phyloP scores from a whole-genome alignment of 2,329 filamentous ascomycete species.

The Corinectria fuckeliana region DNA sequence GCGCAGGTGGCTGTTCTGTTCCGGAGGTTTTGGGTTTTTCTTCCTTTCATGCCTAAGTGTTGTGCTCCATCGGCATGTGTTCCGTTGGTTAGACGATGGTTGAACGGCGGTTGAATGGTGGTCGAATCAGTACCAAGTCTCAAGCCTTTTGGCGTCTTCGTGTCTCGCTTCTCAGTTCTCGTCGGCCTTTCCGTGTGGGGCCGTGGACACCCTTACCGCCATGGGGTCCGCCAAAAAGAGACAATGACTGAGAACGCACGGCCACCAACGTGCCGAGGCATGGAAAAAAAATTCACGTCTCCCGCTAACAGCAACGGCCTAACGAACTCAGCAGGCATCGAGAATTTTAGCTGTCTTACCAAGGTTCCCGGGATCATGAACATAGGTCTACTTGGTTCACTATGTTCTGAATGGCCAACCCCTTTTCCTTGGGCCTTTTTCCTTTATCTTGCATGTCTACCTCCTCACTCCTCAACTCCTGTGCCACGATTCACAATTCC shows the following conservation, averaged over 20 bases:
- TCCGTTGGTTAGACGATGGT: not conserved
- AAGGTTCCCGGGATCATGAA: not conserved
- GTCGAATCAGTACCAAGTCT: not conserved
- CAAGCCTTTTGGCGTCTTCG: not conserved
- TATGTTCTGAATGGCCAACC: not conserved
- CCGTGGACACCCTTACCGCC: not conserved
- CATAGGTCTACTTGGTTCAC: no score
- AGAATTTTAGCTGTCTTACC: not conserved
- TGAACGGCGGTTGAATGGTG: constrained; percentile 1
- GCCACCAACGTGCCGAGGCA: not conserved
- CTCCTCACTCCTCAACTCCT: no score
- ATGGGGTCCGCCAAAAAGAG: not conserved
- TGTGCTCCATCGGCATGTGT: not conserved
- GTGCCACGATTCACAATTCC: not conserved
- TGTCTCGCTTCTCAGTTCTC: constrained; percentile 14
- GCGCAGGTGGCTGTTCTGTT: not conserved
- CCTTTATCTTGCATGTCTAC: not conserved
- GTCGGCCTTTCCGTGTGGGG: constrained; percentile 34
- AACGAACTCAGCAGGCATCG: not conserved
- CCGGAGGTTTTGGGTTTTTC: not conserved
- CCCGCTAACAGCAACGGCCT: not conserved
- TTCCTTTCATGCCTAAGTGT: not conserved
- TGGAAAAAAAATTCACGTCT: not conserved
- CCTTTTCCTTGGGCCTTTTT: not conserved
- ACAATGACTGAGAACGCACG: not conserved